Evolutionary conservation across 441 rosid species (phyloP).

Genomic region (Mallotus repandus): DNA sequence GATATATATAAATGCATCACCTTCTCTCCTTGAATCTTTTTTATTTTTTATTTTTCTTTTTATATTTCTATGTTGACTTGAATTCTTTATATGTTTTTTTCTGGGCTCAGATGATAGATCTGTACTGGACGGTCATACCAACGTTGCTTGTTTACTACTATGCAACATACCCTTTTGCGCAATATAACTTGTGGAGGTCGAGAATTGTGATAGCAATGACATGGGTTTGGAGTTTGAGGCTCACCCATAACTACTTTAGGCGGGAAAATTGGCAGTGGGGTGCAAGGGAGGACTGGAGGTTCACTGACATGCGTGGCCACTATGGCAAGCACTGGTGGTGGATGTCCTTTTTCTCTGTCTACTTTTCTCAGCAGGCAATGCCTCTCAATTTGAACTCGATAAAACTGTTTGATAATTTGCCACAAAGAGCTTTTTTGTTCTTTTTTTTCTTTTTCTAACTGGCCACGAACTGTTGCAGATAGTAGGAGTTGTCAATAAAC

Average conservation of each 20-base stretch:
- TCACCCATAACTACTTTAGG: slow-evolving; percentile 83
- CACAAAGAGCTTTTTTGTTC: slow-evolving; percentile 28
- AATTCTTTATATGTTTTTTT: neutral
- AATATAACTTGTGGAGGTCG: slow-evolving; percentile 64
- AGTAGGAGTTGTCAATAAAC: neutral
- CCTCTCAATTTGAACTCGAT: neutral
- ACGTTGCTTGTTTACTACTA: slow-evolving; percentile 78
- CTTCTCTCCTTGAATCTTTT: neutral
- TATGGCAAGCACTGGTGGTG: slow-evolving; percentile 94
- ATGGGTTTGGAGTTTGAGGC: slow-evolving; percentile 83
- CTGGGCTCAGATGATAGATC: slow-evolving; percentile 72
- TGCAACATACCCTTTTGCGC: slow-evolving; percentile 61
- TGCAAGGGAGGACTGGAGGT: slow-evolving; percentile 93
- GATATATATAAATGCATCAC: neutral
- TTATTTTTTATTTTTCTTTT: neutral
- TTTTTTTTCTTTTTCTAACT: too few species aligned
- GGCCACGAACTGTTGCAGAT: neutral
- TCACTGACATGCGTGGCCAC: slow-evolving; percentile 67
- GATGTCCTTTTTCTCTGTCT: slow-evolving; percentile 90
- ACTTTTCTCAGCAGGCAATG: slow-evolving; percentile 77
- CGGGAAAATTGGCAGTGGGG: slow-evolving; percentile 98
- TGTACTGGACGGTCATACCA: slow-evolving; percentile 93
- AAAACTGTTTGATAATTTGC: slow-evolving; percentile 45
- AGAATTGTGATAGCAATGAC: slow-evolving; percentile 53
- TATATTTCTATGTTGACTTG: slow-evolving; percentile 3